Conservation (phyloP, 352 stramenopile species). For the Thalassiosira allenii region DNA sequence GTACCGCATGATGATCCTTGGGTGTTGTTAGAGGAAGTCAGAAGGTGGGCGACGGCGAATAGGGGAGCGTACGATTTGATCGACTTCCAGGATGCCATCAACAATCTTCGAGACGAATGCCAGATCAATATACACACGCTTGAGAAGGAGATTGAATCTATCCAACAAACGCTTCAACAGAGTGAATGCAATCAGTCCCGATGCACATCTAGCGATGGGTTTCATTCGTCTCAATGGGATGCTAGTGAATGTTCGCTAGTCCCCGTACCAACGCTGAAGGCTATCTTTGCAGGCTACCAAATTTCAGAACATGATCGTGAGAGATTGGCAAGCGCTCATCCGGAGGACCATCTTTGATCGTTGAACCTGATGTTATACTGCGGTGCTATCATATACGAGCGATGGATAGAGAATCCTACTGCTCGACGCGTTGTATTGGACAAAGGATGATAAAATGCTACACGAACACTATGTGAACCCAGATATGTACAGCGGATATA, state of each 20-base stretch:
- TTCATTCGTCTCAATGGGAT: conserved; percentile 3
- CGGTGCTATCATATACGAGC: neutral
- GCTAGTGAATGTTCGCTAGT: neutral
- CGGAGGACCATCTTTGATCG: conserved; percentile 24
- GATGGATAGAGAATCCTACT: neutral
- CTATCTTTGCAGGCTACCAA: conserved; percentile 40
- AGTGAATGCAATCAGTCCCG: conserved; percentile 8
- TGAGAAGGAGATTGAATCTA: conserved; percentile 28
- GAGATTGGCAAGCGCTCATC: conserved; percentile 37
- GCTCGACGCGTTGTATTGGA: neutral
- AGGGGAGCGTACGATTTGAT: conserved; percentile 14
- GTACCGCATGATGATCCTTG: conserved; percentile 20
- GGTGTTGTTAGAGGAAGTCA: conserved; percentile 27
- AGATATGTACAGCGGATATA: no score
- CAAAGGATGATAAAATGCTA: neutral
- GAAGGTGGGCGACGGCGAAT: conserved; percentile 15
- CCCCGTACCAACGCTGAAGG: conserved; percentile 21
- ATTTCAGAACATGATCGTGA: conserved; percentile 24
- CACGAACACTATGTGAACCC: no score
- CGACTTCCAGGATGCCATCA: conserved; percentile 21
- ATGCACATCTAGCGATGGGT: conserved; percentile 9
- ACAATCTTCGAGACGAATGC: conserved; percentile 26
- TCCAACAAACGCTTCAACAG: conserved; percentile 30
- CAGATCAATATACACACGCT: conserved; percentile 38
- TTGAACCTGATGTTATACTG: neutral